Evolutionary conservation across 441 rosid genomes (phyloP), one percentile per base, ranked within the genome.

Genomic region (Sinapis alba): DNA sequence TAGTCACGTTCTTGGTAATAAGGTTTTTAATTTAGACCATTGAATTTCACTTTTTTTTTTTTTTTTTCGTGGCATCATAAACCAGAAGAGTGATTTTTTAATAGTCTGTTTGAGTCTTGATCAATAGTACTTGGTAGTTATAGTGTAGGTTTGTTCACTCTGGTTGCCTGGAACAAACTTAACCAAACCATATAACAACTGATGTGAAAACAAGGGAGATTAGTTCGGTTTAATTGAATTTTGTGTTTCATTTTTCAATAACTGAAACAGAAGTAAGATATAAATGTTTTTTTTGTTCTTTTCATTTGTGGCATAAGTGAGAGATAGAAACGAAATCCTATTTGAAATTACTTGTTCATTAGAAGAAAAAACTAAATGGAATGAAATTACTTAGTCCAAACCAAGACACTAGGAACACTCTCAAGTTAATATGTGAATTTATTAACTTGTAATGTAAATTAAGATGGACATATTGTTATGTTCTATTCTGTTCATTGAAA

Each of bases 1-100:
- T 5, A 18, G 28, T 56, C 45, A 63, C 10, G 16, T 73, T 65
- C 0, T 68, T 63, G 53, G 51, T 28, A 69, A 63, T 76, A 69
- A 76, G 59, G 74, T 53, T 75, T 45, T 24, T 0, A 1, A 1
- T 21, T 30, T 23, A 59, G 43, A 32, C 68, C 68, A 57, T 20
- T 19, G 8, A 0, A 18, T n/a, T 0, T 1, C 26, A 18, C 18
- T 27, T 30, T 0, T 41, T 56, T 19, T 38, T 18, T 53, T 26
- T 47, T 23, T 32, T 30, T 28, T 28, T 26, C 59, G 41, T 73
- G 64, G 32, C 20, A 19, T 61, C 19, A 26, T 60, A 43, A 26
- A 41, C 28, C 24, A 12, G 16, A 28, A 61, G 61, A 28, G 24
- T 61, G 45, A 28, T 2, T 27, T 26, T 18, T 30, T 6, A 45